Evolutionary conservation across 495 filamentous ascomycete genomes (phyloP), one percentile per base, ranked within the genome.

Genomic region (Bombardia bombarda): DNA sequence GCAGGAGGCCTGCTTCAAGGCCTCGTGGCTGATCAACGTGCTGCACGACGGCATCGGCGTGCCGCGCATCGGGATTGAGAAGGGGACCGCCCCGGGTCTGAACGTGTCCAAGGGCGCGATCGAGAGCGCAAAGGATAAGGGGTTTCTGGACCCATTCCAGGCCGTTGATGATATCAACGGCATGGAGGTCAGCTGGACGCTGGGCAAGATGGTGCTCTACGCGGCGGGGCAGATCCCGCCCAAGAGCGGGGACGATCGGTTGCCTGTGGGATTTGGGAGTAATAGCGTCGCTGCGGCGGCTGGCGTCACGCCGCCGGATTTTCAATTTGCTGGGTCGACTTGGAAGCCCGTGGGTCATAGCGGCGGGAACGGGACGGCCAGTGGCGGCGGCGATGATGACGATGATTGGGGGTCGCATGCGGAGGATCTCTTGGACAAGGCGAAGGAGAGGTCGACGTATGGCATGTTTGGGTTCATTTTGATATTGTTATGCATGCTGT

Each of bases 201-300:
- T 99, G 0, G 92, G 92, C 3, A 95, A 95, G 63, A 96, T 97
- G 72, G 81, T 97, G n/a, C 77, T 99, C 17, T 99, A 97, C 52
- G 92, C 90, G 0, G 80, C 92, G 6, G 89, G 86, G 5, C 87
- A 96, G 60, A 73, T 97, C 13, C 82, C 84, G 1, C 72, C 84
- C 0, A 66, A 72, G 9, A 63, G 67, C 2, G 64, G 73, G 22
- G 70, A 80, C 37, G 56, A 66, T 37, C 54, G 54, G 6, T 67
- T 85, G 5, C 84, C 87, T 0, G 93, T 99, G 7, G 92, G 92
- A 1, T 97, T 97, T 56, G 92, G 92, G 32, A 84, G 75, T 66
- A 97, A 99, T 55, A 61, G 66, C 24, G 30, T 56, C 67, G 40
- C 7, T 6, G 32, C 14, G n/a, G 32, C 9, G n/a, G 2, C 10